Evolutionary conservation across 192 early-diverging fungal genomes (phyloP).

Genomic region (Podila epigama): DNA sequence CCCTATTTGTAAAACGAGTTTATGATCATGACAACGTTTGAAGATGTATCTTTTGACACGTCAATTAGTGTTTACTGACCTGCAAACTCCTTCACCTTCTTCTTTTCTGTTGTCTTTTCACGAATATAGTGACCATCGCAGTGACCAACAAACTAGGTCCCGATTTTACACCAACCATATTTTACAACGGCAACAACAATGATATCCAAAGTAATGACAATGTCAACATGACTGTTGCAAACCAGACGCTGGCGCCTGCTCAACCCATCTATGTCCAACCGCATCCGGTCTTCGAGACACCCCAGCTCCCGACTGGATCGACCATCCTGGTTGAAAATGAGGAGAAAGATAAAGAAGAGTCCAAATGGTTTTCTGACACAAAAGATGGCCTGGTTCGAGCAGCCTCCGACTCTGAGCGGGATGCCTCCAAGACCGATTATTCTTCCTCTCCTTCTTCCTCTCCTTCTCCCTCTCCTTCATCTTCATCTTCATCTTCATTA

Average conservation of each 20-base stretch:
- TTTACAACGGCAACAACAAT: slow-evolving; percentile 7
- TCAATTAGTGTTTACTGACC: not conserved
- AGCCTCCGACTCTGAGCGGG: too few relatives aligned
- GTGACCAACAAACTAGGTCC: slow-evolving; percentile 9
- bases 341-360: slow-evolving; percentile 1
- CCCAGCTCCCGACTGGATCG: slow-evolving; percentile 15
- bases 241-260: not conserved
- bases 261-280: not conserved
- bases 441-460: too few relatives aligned
- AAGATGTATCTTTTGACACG: not conserved
- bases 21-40: not conserved
- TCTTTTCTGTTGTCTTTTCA: not conserved
- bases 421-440: too few relatives aligned
- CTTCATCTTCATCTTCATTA: too few relatives aligned
- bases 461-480: too few relatives aligned
- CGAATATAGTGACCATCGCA: slow-evolving; percentile 30
- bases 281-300: slow-evolving; percentile 19
- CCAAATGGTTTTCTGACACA: not conserved
- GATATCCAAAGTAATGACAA: not conserved
- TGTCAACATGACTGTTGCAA: not conserved
- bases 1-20: too few relatives aligned
- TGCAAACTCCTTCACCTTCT: not conserved
- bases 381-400: too few relatives aligned
- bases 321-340: slow-evolving; percentile 13
- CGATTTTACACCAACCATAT: slow-evolving; percentile 1